phyloP scores from a whole-genome alignment of 192 early-diverging fungal species.

The Geranomyces michiganensis region DNA sequence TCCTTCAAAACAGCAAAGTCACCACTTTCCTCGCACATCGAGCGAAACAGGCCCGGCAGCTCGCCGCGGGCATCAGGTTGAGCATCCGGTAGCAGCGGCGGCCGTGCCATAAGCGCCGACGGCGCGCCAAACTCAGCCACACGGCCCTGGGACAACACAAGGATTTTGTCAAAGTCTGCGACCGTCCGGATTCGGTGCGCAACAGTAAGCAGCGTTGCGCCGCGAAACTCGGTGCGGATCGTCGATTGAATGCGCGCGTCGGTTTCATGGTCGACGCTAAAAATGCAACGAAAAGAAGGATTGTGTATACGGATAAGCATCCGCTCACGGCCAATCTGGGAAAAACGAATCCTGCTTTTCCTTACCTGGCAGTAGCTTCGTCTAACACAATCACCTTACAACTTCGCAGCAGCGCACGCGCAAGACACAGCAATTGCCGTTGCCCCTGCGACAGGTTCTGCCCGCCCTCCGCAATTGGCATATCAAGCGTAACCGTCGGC shows the following conservation, averaged over 20 bases:
- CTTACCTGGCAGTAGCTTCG: slow-evolving; percentile 72
- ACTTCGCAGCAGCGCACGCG: slow-evolving; percentile 47
- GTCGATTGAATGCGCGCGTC: slow-evolving; percentile 88
- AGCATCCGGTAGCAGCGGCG: slow-evolving; percentile 15
- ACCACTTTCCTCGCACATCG: slow-evolving; percentile 80
- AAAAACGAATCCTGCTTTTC: too few species aligned
- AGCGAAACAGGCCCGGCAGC: slow-evolving; percentile 51
- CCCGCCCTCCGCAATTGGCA: slow-evolving; percentile 75
- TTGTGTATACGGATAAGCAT: too few species aligned
- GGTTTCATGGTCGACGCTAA: slow-evolving; percentile 80
- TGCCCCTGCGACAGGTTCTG: slow-evolving; percentile 76
- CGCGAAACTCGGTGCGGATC: slow-evolving; percentile 69
- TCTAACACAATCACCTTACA: slow-evolving; percentile 43
- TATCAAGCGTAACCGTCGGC: slow-evolving; percentile 54
- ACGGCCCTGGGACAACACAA: slow-evolving; percentile 77
- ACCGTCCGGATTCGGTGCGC: slow-evolving; percentile 76
- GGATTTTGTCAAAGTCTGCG: slow-evolving; percentile 74
- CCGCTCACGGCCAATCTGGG: too few species aligned
- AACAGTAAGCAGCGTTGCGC: slow-evolving; percentile 81
- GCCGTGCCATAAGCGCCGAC: slow-evolving; percentile 39
- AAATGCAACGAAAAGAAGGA: too few species aligned
- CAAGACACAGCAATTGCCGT: slow-evolving; percentile 56
- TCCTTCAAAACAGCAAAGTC: slow-evolving; percentile 73
- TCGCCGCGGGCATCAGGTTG: background rate
- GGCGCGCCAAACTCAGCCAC: slow-evolving; percentile 69